phyloP scores from a whole-genome alignment of 176 grass and related monocot genomes.

The Oropetium thomaeum region DNA sequence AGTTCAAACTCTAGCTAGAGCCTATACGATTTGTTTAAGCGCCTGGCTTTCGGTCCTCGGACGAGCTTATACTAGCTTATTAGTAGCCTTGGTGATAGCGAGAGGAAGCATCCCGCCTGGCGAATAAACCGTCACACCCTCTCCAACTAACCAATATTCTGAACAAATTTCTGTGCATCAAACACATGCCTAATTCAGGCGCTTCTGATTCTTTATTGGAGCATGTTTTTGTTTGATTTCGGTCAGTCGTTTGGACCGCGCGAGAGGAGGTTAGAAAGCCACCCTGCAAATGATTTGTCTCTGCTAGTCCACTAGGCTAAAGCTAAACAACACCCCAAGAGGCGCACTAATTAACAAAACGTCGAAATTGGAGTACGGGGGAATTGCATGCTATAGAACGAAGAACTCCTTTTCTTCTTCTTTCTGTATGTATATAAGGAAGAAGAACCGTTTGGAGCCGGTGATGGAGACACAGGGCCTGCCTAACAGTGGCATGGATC shows the following conservation, averaged over 20 bases:
- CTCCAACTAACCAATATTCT: slow-evolving; percentile 4
- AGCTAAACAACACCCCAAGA: background rate
- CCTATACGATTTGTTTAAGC: background rate
- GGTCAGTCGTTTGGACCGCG: slow-evolving; percentile 1
- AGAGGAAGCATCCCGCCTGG: background rate
- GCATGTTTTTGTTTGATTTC: background rate
- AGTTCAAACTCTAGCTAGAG: background rate
- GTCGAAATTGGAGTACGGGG: background rate
- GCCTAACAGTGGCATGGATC: slow-evolving; percentile 18
- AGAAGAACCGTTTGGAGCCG: background rate
- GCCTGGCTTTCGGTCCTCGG: background rate
- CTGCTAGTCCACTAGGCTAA: too few relatives aligned
- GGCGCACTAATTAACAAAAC: slow-evolving; percentile 15
- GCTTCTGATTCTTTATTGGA: background rate
- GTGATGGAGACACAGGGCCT: background rate
- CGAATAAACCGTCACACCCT: background rate
- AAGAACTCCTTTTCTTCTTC: too few relatives aligned
- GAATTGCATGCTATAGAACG: too few relatives aligned
- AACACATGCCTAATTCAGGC: slow-evolving; percentile 40
- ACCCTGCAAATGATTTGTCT: slow-evolving; percentile 10
- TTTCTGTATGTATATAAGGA: too few relatives aligned
- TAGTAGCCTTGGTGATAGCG: slow-evolving; percentile 19
- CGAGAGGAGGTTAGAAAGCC: slow-evolving; percentile 22
- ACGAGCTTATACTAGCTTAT: background rate
- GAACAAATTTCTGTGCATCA: background rate